These are phyloP conservation scores for Dioszegia crocea DNA, from an alignment of 768 basidiomycete species.

Conservation along the genomic window DNA sequence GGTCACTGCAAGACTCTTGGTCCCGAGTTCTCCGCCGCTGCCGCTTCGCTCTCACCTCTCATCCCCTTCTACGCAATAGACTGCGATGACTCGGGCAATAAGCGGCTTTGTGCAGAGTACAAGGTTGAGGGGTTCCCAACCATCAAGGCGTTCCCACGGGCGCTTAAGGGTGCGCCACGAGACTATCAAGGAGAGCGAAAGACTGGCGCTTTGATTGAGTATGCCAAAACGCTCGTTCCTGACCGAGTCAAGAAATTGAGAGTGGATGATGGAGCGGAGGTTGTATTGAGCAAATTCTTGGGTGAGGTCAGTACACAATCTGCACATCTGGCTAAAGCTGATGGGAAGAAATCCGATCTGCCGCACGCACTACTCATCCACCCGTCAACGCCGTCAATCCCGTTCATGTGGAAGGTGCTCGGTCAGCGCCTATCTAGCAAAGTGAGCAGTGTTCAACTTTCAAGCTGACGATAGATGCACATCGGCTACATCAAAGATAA, in stretches of 20 bases:
- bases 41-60: constrained; percentile 69
- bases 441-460: constrained; percentile 40
- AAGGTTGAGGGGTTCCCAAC: constrained; percentile 88
- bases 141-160: constrained; percentile 83
- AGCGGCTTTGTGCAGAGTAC: constrained; percentile 73
- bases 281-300: constrained; percentile 63
- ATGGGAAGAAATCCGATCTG: constrained; percentile 38
- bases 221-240: constrained; percentile 69
- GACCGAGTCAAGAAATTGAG: constrained; percentile 61
- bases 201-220: constrained; percentile 68
- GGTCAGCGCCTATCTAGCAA: constrained; percentile 38
- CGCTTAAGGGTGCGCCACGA: constrained; percentile 60
- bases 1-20: constrained; percentile 81
- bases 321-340: not conserved
- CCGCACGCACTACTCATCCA: constrained; percentile 49
- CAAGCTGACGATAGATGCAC: constrained; percentile 67
- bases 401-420: constrained; percentile 51
- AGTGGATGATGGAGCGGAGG: constrained; percentile 47
- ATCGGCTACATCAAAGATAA: constrained; percentile 63
- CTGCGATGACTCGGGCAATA: constrained; percentile 79
- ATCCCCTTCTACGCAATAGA: constrained; percentile 90
- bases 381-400: constrained; percentile 46
- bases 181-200: constrained; percentile 70
- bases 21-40: constrained; percentile 80
- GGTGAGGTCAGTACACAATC: constrained; percentile 61